phyloP scores from a whole-genome alignment of 495 filamentous ascomycete species.

The Choiromyces venosus region DNA sequence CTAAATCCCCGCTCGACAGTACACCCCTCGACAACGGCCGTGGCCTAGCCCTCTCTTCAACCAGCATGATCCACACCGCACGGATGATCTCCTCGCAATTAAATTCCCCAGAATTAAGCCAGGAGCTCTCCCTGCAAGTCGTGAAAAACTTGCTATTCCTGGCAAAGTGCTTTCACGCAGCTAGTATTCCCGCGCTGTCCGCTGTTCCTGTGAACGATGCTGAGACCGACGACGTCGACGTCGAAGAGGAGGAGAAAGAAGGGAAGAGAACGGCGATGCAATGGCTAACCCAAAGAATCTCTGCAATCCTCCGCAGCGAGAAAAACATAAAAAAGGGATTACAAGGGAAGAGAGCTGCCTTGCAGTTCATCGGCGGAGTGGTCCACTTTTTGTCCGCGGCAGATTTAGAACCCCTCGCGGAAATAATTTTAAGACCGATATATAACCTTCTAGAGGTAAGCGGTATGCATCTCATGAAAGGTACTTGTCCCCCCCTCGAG shows the following conservation, averaged over 20 bases:
- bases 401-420: conserved; percentile 56
- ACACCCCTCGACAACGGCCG: conserved; percentile 63
- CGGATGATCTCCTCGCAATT: conserved; percentile 61
- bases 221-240: conserved; percentile 44
- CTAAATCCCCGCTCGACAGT: conserved; percentile 51
- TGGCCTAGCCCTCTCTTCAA: conserved; percentile 59
- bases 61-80: conserved; percentile 62
- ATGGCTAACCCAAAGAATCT: conserved; percentile 69
- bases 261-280: conserved; percentile 51
- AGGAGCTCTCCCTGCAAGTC: conserved; percentile 64
- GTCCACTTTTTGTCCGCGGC: conserved; percentile 53
- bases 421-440: conserved; percentile 68
- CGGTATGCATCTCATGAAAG: conserved; percentile 39
- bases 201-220: conserved; percentile 47
- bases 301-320: conserved; percentile 72
- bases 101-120: conserved; percentile 57
- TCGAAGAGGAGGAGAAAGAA: conserved; percentile 42
- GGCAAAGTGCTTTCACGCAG: conserved; percentile 58
- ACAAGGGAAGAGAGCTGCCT: conserved; percentile 59
- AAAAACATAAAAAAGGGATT: conserved; percentile 53
- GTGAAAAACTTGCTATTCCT: conserved; percentile 75
- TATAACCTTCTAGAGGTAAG: conserved; percentile 76
- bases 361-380: conserved; percentile 64
- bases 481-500: conserved; percentile 6
- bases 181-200: conserved; percentile 50